phyloP scores from a whole-genome alignment of 2,329 filamentous ascomycete species.

The Plenodomus lindquistii region DNA sequence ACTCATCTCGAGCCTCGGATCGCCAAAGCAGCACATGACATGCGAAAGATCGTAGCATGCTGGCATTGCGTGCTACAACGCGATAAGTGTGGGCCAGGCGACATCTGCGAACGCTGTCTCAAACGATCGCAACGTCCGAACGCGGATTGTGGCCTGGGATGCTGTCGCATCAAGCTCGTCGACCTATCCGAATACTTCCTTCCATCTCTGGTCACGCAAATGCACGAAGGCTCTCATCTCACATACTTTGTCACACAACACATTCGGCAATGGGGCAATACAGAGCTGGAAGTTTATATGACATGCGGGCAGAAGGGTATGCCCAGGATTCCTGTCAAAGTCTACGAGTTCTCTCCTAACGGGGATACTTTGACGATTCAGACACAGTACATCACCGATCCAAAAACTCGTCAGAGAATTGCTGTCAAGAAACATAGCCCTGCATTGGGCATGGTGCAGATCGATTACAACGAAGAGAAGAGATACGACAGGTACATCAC shows the following conservation, averaged over 20 bases:
- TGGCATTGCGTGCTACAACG: constrained; percentile 55
- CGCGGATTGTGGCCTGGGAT: constrained; percentile 49
- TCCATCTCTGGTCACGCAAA: constrained; percentile 46
- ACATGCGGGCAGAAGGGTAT: constrained; percentile 48
- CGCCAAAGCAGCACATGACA: constrained; percentile 48
- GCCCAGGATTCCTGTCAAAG: constrained; percentile 49
- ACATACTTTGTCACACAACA: constrained; percentile 44
- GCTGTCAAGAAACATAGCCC: constrained; percentile 47
- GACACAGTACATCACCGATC: constrained; percentile 49
- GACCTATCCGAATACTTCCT: constrained; percentile 51
- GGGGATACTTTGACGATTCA: constrained; percentile 47
- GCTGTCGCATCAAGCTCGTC: constrained; percentile 51
- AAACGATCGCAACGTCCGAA: constrained; percentile 45
- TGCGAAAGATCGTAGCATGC: constrained; percentile 53
- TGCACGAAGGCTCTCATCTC: constrained; percentile 50
- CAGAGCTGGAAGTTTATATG: constrained; percentile 48
- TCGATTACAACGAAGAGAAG: constrained; percentile 50
- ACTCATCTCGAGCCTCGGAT: constrained; percentile 42
- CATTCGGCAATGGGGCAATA: constrained; percentile 43
- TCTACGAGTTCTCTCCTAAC: constrained; percentile 52
- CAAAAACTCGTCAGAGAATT: constrained; percentile 34
- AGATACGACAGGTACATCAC: constrained; percentile 52
- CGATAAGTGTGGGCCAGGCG: constrained; percentile 50
- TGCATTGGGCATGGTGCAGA: constrained; percentile 51
- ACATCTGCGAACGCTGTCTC: constrained; percentile 44